Percentiles rank a stretch among this genome's conserved stretches.
These are phyloP conservation scores for Davidsoniella neocaledoniae DNA, from an alignment of 2,329 filamentous ascomycete species.

Conservation along the genomic window DNA sequence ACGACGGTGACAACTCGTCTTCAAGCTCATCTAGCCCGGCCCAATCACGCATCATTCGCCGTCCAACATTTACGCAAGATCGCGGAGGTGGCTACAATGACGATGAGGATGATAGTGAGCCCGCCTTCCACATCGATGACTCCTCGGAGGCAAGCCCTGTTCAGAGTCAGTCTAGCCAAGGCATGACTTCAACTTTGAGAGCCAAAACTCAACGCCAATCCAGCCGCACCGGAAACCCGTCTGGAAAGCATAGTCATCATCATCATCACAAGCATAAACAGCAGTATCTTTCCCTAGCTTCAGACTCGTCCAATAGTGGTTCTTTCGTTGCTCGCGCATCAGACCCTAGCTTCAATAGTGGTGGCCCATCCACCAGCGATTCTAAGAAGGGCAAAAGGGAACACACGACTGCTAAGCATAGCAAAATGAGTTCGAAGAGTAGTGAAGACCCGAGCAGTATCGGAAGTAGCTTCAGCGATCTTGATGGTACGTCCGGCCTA, in stretches of 20 bases:
- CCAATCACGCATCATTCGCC: conserved; percentile 42
- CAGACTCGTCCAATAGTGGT: conserved; percentile 44
- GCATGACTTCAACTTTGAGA: conserved; percentile 36
- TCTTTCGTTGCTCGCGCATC: conserved; percentile 27
- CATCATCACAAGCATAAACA: conserved; percentile 19
- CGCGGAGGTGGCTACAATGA: conserved; percentile 25
- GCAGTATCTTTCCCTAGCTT: conserved; percentile 34
- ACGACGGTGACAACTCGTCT: conserved; percentile 25
- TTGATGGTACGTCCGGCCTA: conserved; percentile 43
- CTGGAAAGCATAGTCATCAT: background rate
- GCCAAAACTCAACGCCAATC: conserved; percentile 24
- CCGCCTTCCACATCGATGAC: conserved; percentile 34
- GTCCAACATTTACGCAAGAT: conserved; percentile 26
- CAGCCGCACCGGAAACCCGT: background rate
- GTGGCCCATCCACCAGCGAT: conserved; percentile 31
- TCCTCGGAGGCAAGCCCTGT: conserved; percentile 14
- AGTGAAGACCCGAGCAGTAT: conserved; percentile 40
- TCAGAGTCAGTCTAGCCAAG: conserved; percentile 21
- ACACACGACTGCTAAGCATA: conserved; percentile 34
- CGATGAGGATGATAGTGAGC: conserved; percentile 38
- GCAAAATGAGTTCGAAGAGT: conserved; percentile 38
- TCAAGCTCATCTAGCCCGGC: conserved; percentile 35
- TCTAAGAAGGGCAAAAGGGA: conserved; percentile 40
- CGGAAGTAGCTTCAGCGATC: conserved; percentile 74
- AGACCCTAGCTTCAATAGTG: conserved; percentile 18